phyloP scores from a whole-genome alignment of 1,284 basidiomycete genomes.

The Apiotrichum siamense region DNA sequence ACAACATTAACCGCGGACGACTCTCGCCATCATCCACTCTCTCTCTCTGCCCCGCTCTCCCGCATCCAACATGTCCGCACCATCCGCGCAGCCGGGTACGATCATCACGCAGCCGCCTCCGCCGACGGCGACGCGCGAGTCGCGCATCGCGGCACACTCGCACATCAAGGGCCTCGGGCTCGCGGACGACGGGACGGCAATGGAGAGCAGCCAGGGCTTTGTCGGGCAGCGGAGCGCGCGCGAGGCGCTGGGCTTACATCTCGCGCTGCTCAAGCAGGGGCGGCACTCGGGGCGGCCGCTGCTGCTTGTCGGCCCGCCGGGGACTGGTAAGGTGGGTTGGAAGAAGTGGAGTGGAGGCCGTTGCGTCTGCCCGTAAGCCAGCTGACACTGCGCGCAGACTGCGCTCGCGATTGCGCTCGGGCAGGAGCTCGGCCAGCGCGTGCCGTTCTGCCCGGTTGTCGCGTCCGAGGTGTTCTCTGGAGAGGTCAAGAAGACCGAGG shows the following conservation, averaged over 20 bases:
- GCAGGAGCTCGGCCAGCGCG: slow-evolving; percentile 88
- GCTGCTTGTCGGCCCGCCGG: slow-evolving; percentile 46
- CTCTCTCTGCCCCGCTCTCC: slow-evolving; percentile 4
- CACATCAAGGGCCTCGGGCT: slow-evolving; percentile 82
- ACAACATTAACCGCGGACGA: background rate
- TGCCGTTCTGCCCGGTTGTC: slow-evolving; percentile 98
- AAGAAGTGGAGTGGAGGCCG: background rate
- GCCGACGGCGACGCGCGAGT: slow-evolving; percentile 42
- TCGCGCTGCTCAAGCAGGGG: slow-evolving; percentile 39
- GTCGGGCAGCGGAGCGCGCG: slow-evolving; percentile 84
- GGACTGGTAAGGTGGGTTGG: slow-evolving; percentile 44
- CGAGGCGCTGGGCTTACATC: slow-evolving; percentile 57
- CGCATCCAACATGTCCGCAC: slow-evolving; percentile 10
- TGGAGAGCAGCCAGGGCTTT: slow-evolving; percentile 72
- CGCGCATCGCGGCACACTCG: slow-evolving; percentile 46
- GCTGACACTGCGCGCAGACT: slow-evolving; percentile 66
- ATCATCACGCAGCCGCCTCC: slow-evolving; percentile 45
- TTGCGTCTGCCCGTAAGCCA: no score
- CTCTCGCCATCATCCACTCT: background rate
- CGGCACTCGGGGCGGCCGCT: slow-evolving; percentile 45
- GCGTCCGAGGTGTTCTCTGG: slow-evolving; percentile 94
- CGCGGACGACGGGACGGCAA: slow-evolving; percentile 73
- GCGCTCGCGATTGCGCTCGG: slow-evolving; percentile 89
- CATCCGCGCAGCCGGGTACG: slow-evolving; percentile 19
- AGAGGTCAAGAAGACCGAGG: slow-evolving; percentile 99